Evolutionary conservation across 2,329 filamentous ascomycete genomes (phyloP), one percentile per base, ranked within the genome.

Genomic region (Alternaria postmessia): DNA sequence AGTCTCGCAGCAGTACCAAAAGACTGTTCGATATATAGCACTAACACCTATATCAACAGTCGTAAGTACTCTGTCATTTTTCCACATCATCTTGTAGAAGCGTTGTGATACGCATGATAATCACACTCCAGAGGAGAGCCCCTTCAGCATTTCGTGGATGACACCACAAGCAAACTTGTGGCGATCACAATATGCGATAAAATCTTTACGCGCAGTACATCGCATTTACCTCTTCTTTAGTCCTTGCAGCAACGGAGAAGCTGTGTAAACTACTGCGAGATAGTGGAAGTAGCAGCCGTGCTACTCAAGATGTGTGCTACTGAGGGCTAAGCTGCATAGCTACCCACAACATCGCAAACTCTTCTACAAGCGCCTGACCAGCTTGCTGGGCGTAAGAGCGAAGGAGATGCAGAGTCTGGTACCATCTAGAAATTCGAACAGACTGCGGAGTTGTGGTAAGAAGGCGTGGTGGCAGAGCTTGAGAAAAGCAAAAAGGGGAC

Each of bases 401-500:
- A 49, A 49, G 30, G 20, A 36, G 14, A 24, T 5, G 51, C 5
- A 52, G 16, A 3, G 1, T 30, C 7, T n/a, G 39, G 18, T 12
- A 8, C 20, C 20, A 14, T 18, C 26, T 4, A 1, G 9, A 34
- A 5, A 0, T 1, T 28, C 32, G 9, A 8, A 36, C 34, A 7
- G 38, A 8, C 16, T 12, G n/a, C 3, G 3, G 14, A 44, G 28
- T 3, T 44, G 20, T 18, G 2, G 28, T 42, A 18, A 6, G 20
- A 28, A 11, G 14, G 16, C 3, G 51, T 38, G 2, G 20, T 36
- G 26, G 8, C 20, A 7, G 20, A 38, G 32, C 30, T 26, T 1
- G n/a, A 16, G 3, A 38, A 49, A 24, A 49, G 46, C 11, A 36
- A 22, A 49, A 53, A 44, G n/a, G 51, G 43, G 26, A 53, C 51